phyloP scores from a whole-genome alignment of 108 stramenopile genomes.

The Fragilariopsis cylindrus region DNA sequence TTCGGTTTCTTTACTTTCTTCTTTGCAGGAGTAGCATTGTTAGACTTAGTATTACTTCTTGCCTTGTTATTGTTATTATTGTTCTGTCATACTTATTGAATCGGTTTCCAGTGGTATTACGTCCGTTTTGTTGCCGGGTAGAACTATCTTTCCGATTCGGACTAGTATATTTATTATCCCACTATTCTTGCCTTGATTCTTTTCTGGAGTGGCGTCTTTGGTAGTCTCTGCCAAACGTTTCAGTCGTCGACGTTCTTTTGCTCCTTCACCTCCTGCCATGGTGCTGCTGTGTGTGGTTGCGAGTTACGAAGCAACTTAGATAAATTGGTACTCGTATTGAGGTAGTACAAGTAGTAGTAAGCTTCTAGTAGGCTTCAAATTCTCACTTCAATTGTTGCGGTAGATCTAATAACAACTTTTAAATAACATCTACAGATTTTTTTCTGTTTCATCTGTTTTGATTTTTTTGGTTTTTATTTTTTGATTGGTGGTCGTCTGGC shows the following conservation, averaged over 20 bases:
- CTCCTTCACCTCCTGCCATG: slow-evolving; percentile 63
- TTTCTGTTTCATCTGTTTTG: background rate
- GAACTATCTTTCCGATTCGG: too few species aligned
- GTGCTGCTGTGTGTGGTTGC: background rate
- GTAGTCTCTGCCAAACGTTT: slow-evolving; percentile 42
- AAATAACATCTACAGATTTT: background rate
- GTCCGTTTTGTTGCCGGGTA: background rate
- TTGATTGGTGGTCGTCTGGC: too few species aligned
- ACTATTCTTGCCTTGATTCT: background rate
- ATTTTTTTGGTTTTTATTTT: too few species aligned
- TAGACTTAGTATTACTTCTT: background rate
- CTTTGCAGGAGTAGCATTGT: too few species aligned
- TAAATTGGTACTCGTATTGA: too few species aligned
- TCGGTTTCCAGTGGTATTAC: background rate
- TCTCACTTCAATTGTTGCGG: background rate
- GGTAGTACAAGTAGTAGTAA: too few species aligned
- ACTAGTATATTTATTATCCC: background rate
- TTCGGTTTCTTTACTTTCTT: slow-evolving; percentile 64
- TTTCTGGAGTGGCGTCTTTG: background rate
- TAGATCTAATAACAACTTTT: background rate
- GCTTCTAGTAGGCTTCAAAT: too few species aligned
- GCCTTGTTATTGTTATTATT: background rate
- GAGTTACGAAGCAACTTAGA: too few species aligned
- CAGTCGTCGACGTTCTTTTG: slow-evolving; percentile 69
- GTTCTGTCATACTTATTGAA: slow-evolving; percentile 1